These are phyloP conservation scores for Aspergillus fischeri DNA, from an alignment of 2,329 filamentous ascomycete species.

Conservation along the genomic window DNA sequence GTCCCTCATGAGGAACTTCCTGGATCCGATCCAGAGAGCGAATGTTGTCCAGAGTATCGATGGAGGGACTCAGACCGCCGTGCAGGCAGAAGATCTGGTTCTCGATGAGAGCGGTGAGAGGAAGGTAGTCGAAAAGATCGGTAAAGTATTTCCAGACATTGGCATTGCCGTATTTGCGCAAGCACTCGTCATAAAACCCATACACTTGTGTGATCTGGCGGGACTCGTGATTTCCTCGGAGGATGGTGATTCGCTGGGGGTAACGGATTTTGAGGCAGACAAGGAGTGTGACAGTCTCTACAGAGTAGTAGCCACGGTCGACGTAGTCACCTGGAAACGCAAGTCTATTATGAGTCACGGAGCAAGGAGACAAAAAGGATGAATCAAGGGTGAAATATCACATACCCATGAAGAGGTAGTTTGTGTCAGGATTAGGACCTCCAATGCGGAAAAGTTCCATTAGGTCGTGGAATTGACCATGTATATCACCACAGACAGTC, in stretches of 20 bases:
- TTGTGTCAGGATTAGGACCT: conserved; percentile 95
- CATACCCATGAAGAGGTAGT: conserved; percentile 98
- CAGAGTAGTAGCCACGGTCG: conserved; percentile 97
- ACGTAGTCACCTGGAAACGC: conserved; percentile 78
- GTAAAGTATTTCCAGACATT: conserved; percentile 99
- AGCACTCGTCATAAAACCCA: conserved; percentile 98
- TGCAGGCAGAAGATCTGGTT: conserved; percentile 99
- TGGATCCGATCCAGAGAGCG: conserved; percentile 92
- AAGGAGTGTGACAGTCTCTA: conserved; percentile 94
- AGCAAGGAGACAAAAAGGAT: background rate
- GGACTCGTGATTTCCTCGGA: conserved; percentile 98
- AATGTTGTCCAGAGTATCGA: conserved; percentile 94
- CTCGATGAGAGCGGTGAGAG: conserved; percentile 93
- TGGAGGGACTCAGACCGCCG: conserved; percentile 92
- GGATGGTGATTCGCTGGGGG: conserved; percentile 94
- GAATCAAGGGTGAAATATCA: conserved; percentile 6
- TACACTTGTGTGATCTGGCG: conserved; percentile 99
- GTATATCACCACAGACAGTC: conserved; percentile 97
- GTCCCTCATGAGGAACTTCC: conserved; percentile 95
- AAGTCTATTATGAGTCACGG: conserved; percentile 1
- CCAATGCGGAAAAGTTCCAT: conserved; percentile 99
- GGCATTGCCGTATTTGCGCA: conserved; percentile 97
- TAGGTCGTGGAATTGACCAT: conserved; percentile 97
- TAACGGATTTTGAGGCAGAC: conserved; percentile 98
- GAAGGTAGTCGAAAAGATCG: conserved; percentile 97